Conservation (phyloP, 2,329 filamentous ascomycete species). For the Stachybotrys echinatus region DNA sequence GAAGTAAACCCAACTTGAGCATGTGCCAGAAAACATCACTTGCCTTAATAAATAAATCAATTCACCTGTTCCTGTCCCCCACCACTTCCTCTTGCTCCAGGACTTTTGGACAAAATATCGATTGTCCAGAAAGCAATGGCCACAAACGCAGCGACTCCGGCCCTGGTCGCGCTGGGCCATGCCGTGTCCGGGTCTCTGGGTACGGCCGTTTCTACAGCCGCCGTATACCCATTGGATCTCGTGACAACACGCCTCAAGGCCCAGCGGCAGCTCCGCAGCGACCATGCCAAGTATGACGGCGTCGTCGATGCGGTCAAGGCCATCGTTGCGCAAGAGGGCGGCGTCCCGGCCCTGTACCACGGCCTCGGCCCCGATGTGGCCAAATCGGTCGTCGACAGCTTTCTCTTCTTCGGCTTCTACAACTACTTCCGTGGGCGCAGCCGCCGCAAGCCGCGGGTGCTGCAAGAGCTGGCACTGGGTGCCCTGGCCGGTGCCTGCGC, state of each 20-base stretch:
- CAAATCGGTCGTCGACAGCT: constrained; percentile 69
- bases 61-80: too few relatives aligned
- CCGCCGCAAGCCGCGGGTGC: constrained; percentile 43
- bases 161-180: constrained; percentile 72
- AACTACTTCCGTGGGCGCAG: constrained; percentile 40
- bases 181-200: constrained; percentile 75
- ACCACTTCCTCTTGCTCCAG: too few relatives aligned
- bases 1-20: too few relatives aligned
- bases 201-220: constrained; percentile 71
- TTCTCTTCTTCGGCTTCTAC: constrained; percentile 84
- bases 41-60: too few relatives aligned
- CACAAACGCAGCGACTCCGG: constrained; percentile 6
- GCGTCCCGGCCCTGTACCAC: constrained; percentile 63
- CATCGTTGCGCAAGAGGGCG: constrained; percentile 69
- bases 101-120: too few relatives aligned
- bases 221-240: constrained; percentile 76
- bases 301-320: constrained; percentile 64
- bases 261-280: constrained; percentile 54
- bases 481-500: constrained; percentile 69
- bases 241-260: constrained; percentile 79
- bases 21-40: not conserved
- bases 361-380: constrained; percentile 59
- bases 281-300: constrained; percentile 50
- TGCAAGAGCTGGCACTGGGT: constrained; percentile 72
- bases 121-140: not conserved